These are phyloP conservation scores for Penicillium oxalicum DNA, from an alignment of 2,329 filamentous ascomycete species.

Conservation along the genomic window DNA sequence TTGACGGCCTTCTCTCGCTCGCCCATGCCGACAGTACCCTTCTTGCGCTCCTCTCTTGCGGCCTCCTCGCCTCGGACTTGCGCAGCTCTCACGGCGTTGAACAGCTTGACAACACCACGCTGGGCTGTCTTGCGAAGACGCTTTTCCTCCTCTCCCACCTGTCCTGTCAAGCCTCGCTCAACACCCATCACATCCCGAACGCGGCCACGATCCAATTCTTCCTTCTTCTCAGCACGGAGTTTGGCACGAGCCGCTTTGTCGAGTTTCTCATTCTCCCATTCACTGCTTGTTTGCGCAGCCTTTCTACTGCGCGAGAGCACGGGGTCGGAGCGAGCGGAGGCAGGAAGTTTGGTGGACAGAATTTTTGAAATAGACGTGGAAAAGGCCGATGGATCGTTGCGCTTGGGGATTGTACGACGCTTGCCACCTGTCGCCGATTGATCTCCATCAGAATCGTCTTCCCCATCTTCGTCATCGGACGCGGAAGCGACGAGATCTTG, in stretches of 20 bases:
- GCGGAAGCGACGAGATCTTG: slow-evolving; percentile 39
- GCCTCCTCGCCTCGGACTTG: slow-evolving; percentile 83
- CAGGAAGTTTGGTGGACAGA: slow-evolving; percentile 78
- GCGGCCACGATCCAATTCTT: slow-evolving; percentile 76
- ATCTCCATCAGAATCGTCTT: slow-evolving; percentile 32
- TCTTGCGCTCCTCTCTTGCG: slow-evolving; percentile 58
- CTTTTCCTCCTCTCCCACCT: slow-evolving; percentile 65
- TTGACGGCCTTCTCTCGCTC: slow-evolving; percentile 82
- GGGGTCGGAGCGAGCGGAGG: slow-evolving; percentile 75
- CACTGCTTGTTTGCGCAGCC: slow-evolving; percentile 65
- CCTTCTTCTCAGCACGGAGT: slow-evolving; percentile 71
- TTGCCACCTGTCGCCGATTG: slow-evolving; percentile 42
- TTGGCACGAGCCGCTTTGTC: slow-evolving; percentile 75
- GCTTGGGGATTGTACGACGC: slow-evolving; percentile 51
- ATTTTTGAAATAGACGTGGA: slow-evolving; percentile 92
- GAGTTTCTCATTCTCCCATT: slow-evolving; percentile 68
- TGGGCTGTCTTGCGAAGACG: slow-evolving; percentile 80
- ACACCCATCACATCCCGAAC: slow-evolving; percentile 77
- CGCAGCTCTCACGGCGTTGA: slow-evolving; percentile 88
- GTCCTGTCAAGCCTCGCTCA: slow-evolving; percentile 48
- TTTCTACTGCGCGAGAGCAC: slow-evolving; percentile 79
- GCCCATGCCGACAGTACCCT: slow-evolving; percentile 70
- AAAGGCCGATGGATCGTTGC: slow-evolving; percentile 87
- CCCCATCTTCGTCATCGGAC: slow-evolving; percentile 29
- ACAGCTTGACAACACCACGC: slow-evolving; percentile 89